Evolutionary conservation across 1,284 basidiomycete species (phyloP).

Genomic region (Cutaneotrichosporon daszewskae): DNA sequence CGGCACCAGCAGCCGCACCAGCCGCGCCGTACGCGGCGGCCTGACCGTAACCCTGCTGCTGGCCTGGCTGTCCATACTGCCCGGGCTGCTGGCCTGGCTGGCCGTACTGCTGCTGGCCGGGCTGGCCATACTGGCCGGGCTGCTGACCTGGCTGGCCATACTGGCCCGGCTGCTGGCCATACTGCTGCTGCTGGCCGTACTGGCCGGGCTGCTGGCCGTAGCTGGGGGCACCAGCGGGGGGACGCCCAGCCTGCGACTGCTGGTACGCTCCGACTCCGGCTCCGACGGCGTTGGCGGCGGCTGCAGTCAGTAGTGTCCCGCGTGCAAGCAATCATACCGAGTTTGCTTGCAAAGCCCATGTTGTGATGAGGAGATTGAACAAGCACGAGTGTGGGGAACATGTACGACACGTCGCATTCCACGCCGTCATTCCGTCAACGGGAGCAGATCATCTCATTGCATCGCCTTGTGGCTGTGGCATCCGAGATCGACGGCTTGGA

Average conservation of each 20-base stretch:
- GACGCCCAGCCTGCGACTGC: not conserved
- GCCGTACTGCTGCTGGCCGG: slow-evolving; percentile 22
- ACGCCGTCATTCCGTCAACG: too few relatives aligned
- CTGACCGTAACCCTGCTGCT: slow-evolving; percentile 30
- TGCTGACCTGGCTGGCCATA: slow-evolving; percentile 22
- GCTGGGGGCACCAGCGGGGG: slow-evolving; percentile 11
- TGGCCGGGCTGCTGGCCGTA: slow-evolving; percentile 24
- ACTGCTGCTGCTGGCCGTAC: slow-evolving; percentile 18
- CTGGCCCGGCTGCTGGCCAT: slow-evolving; percentile 9
- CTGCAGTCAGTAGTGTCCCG: slow-evolving; percentile 16
- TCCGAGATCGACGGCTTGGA: too few relatives aligned
- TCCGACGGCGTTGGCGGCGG: not conserved
- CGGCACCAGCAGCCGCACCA: not conserved
- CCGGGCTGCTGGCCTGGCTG: slow-evolving; percentile 21
- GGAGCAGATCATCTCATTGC: too few relatives aligned
- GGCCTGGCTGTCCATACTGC: slow-evolving; percentile 29
- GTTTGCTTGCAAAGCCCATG: slow-evolving; percentile 10
- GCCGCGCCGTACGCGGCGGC: not conserved
- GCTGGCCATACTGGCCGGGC: slow-evolving; percentile 32
- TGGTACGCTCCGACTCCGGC: not conserved
- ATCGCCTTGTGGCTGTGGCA: too few relatives aligned
- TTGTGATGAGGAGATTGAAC: too few relatives aligned
- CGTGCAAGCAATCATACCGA: slow-evolving; percentile 11
- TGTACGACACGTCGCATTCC: too few relatives aligned
- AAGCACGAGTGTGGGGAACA: not conserved